Percentiles rank a stretch among this genome's conserved stretches.
phyloP scores from a whole-genome alignment of 2,329 filamentous ascomycete species.

The Pseudogymnoascus sp. region DNA sequence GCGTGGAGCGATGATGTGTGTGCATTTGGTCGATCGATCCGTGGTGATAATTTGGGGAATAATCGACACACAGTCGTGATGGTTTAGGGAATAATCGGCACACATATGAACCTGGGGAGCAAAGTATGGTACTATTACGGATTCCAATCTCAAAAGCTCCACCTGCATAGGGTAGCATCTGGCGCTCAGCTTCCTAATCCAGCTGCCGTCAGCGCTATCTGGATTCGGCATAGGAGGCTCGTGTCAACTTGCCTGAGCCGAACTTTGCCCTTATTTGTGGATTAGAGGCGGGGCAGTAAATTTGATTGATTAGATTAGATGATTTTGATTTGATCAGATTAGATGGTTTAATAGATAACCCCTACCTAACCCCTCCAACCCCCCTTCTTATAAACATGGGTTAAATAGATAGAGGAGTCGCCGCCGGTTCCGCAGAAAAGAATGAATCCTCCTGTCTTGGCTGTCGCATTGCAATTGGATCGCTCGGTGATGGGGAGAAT shows the following conservation, averaged over 20 bases:
- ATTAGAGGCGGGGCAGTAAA: neutral
- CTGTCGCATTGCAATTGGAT: neutral
- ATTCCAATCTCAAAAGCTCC: neutral
- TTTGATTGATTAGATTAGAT: neutral
- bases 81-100: neutral
- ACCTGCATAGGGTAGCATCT: neutral
- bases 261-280: neutral
- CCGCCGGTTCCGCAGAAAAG: neutral
- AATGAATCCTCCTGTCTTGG: neutral
- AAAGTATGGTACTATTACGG: too few species aligned
- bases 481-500: neutral
- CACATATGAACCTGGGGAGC: too few species aligned
- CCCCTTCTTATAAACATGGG: neutral
- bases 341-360: neutral
- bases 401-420: neutral
- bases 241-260: too few species aligned
- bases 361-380: neutral
- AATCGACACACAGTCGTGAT: neutral
- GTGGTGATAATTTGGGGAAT: neutral
- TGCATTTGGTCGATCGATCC: neutral
- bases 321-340: constrained; percentile 7
- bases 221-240: too few species aligned
- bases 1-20: neutral
- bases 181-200: neutral
- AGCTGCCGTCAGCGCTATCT: neutral